These are phyloP conservation scores for Amanita phalloides DNA, from an alignment of 768 basidiomycete genomes.

Conservation along the genomic window DNA sequence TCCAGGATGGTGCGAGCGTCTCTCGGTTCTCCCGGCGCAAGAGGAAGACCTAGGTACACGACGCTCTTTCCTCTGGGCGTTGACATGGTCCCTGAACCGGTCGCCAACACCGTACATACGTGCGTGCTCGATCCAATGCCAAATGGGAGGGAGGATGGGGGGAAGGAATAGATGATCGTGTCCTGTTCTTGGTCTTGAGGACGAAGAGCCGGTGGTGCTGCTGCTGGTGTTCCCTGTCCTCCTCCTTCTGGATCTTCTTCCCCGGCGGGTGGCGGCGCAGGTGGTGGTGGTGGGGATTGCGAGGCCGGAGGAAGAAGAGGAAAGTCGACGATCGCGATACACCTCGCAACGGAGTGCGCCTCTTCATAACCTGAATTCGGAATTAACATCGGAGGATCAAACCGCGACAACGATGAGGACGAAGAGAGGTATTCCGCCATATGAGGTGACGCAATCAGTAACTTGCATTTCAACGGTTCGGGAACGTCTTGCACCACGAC, in stretches of 20 bases:
- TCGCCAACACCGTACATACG: conserved; percentile 52
- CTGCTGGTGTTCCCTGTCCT: not conserved
- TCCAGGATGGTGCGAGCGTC: conserved; percentile 31
- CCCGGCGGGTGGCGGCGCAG: no score
- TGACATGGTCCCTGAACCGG: conserved; percentile 66
- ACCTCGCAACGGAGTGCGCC: conserved; percentile 25
- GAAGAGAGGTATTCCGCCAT: conserved; percentile 18
- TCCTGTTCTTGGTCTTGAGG: conserved; percentile 29
- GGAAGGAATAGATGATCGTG: conserved; percentile 64
- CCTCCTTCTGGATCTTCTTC: not conserved
- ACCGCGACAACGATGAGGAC: not conserved
- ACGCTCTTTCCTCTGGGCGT: conserved; percentile 68
- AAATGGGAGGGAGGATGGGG: conserved; percentile 43
- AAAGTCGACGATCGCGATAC: conserved; percentile 40
- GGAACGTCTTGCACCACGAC: conserved; percentile 50
- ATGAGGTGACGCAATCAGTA: conserved; percentile 42
- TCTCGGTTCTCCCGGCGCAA: conserved; percentile 13
- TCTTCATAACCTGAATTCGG: not conserved
- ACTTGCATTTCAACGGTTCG: conserved; percentile 41
- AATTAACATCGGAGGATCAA: conserved; percentile 11
- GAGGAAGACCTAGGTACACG: conserved; percentile 45
- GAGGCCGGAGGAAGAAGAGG: conserved; percentile 13
- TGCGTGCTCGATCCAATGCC: conserved; percentile 32
- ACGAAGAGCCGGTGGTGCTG: not conserved
- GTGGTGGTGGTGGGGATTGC: not conserved